A percentile compares a stretch with the other conserved stretches of the same genome.
phyloP scores from a whole-genome alignment of 139 green algal genomes.

The Microglena sp. region DNA sequence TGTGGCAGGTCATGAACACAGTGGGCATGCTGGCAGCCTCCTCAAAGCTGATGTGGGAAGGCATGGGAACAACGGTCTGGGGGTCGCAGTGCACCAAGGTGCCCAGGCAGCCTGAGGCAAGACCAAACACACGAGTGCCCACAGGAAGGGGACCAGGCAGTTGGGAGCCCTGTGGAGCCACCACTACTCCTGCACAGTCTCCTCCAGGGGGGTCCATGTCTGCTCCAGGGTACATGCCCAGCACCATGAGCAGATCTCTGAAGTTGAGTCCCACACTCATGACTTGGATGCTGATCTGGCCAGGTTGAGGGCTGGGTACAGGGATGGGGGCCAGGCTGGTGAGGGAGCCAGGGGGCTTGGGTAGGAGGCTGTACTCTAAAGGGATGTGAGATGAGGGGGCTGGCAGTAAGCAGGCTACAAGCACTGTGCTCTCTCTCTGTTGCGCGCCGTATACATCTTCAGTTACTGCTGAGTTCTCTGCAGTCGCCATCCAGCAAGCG shows the following conservation, averaged over 20 bases:
- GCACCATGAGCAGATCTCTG: conserved; percentile 53
- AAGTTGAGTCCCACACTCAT: conserved; percentile 74
- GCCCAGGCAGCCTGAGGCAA: conserved; percentile 65
- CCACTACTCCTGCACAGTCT: conserved; percentile 71
- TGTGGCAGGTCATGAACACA: conserved; percentile 69
- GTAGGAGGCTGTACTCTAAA: conserved; percentile 36
- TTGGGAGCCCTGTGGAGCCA: conserved; percentile 22
- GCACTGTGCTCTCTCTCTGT: too few species aligned
- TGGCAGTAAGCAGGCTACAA: too few species aligned
- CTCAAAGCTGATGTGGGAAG: conserved; percentile 49
- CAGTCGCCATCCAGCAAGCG: too few species aligned
- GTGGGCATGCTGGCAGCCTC: conserved; percentile 65
- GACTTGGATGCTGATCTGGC: conserved; percentile 48
- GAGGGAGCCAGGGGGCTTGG: conserved; percentile 38
- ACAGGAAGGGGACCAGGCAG: conserved; percentile 7
- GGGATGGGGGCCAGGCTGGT: conserved; percentile 29
- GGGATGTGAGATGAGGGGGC: too few species aligned
- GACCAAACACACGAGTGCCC: conserved; percentile 70
- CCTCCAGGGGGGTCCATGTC: conserved; percentile 64
- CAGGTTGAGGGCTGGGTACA: conserved; percentile 8
- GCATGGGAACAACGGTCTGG: conserved; percentile 50
- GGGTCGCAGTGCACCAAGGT: conserved; percentile 37
- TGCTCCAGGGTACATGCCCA: conserved; percentile 73
- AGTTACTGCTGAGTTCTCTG: too few species aligned
- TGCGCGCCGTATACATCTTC: too few species aligned